Base-by-base conservation (phyloP, 2,329 filamentous ascomycete species). In the Trichophyton simii region DNA sequence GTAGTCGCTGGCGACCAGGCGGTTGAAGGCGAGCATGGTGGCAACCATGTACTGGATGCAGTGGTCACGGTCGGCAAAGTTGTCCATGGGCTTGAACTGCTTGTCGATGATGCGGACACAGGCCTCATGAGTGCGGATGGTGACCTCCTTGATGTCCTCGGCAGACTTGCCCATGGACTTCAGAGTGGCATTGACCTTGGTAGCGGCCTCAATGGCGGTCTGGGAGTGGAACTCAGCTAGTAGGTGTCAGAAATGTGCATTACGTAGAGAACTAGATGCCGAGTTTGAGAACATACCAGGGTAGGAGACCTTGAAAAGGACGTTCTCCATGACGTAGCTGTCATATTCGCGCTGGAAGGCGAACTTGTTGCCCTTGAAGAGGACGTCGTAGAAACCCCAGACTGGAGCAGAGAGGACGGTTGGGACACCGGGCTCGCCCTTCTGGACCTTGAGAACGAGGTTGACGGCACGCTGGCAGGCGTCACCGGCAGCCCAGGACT, bases 271-370 rank as follows among this genome's bases (percentile, higher is more conserved):
- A 13, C 5, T n/a, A 36, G n/a, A 41, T 18, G 22, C 9, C 36
- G 9, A 5, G 9, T 18, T 22, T 22, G 57, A 59, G 62, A 58
- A 42, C 82, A 74, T 80, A 90, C 88, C 88, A 72, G 92, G 92
- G 76, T 96, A 97, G 54, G 94, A 99, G 64, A 99, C 94, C 84
- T 99, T 99, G 87, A 99, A 99, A 66, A 99, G 86, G 64, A 99
- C 91, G 72, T 97, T 99, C 85, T 99, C 94, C 94, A 99, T 99
- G 67, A 99, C 94, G 76, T 99, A 99, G 81, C 88, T 95, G 73
- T 91, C 92, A 73, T 99, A 99, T 63, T 87, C 85, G 65, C 94
- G 86, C 82, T 97, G 92, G 83, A 96, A 99, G 76, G 91, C 81
- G 75, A 99, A 99, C 77, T 89, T 89, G 71, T 95, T 90, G 78